Base-by-base conservation (phyloP, 495 filamentous ascomycete species). In the Lasiosphaeriaceae sp. region DNA sequence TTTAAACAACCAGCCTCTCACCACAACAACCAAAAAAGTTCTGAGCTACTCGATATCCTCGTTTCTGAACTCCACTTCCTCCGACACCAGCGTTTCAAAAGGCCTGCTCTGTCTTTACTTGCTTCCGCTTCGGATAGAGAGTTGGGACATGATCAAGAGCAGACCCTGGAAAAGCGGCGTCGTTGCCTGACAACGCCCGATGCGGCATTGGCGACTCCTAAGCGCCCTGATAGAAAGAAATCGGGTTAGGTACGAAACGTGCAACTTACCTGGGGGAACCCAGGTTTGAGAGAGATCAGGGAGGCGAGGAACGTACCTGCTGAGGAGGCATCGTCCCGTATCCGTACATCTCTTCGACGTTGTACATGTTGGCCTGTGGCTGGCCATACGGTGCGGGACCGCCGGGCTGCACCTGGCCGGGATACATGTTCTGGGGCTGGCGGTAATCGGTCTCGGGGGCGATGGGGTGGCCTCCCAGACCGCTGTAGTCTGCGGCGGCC, bases 311-410 rank as follows among this genome's bases (percentile, higher is more conserved):
- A 29, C 48, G 11, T 80, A 93, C 90, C 82, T 92, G 90, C 73
- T 95, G 91, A 58, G 87, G 81, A 59, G 88, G 88, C 79, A 96
- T 87, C 58, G 84, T 78, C 35, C 86, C 81, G 71, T 90, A 94
- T 31, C 82, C 81, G 74, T 97, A 97, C 80, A 97, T 96, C 51
- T 92, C 89, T 67, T 93, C 83, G 45, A 86, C 83, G 51, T 80
- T 68, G 66, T 90, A 96, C 83, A 96, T 94, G 23, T 66, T 62
- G 44, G 83, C 79, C 63, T 85, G 86, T 39, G 85, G 83, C 52
- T 92, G 87, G 41, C 83, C 87, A 68, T 93, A 92, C 23, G 82
- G 78, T 39, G 80, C 80, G 31, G 82, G 77, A 7, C 86, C 86
- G 47, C 87, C 86, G 22, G 83, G 75, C 60, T 88, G 90, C 29